Evolutionary conservation across 2,329 filamentous ascomycete genomes (phyloP), one percentile per base, ranked within the genome.

Genomic region (Drechmeria coniospora): DNA sequence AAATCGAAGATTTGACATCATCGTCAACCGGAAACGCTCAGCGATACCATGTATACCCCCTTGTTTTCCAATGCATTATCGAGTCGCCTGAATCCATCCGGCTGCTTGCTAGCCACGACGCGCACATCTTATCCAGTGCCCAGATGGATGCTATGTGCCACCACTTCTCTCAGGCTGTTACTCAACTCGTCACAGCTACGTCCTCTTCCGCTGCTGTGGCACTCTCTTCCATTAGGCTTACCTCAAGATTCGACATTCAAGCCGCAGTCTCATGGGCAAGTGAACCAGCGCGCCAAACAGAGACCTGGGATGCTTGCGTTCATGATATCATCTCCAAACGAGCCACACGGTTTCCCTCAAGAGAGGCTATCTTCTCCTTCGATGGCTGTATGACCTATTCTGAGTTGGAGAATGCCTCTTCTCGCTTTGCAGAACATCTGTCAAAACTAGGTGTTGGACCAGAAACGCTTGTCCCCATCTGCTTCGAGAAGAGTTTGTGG

Each of bases 281-380:
- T 71, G 25, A 74, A 74, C 43, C 46, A 74, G 7, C 57, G 59
- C n/a, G 73, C 72, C 14, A 42, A 22, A 18, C 44, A 5, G 41
- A 42, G 21, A 25, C 33, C 4, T 28, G 29, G 2, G 22, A 43
- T n/a, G 19, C 60, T 31, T 63, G 34, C 21, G 12, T 38, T 1
- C 30, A 36, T 23, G 28, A 35, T 6, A 32, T 38, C 13, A 24
- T 38, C 16, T 27, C 22, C 4, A 22, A 24, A 4, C 24, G 28
- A 14, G 34, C 16, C 8, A 12, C 21, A 3, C 11, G 15, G 5
- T 21, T 19, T 1, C 31, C 33, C 1, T 4, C 27, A 3, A 20
- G 23, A n/a, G 25, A 25, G 6, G 32, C 35, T 3, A 23, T 37
- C 1, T 35, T 25, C 8, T 31, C 35, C 2, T 32, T 27, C 23